Evolutionary conservation across 805 yeast genomes (phyloP), one percentile per base, ranked within the genome.

Genomic region (Saturnispora serradocipensis): DNA sequence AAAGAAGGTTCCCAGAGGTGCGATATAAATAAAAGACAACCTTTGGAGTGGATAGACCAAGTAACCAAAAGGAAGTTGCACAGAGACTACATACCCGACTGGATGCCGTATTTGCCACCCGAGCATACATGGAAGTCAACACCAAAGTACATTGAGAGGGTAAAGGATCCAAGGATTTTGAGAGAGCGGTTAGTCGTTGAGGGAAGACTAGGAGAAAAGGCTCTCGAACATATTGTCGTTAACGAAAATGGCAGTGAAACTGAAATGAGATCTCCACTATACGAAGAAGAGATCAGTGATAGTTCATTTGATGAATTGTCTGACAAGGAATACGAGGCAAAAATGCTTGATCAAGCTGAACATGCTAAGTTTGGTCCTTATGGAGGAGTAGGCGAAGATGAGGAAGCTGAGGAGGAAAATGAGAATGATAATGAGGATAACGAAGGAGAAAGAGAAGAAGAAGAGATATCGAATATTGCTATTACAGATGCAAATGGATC

Each of bases 41-140:
- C 32, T 5, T 24, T 34, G n/a, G 51, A 42, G 38, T 55, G 58
- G 58, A 49, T 51, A 9, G 58, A 55, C 46, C 44, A 51, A n/a
- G 24, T 55, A 15, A 34, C 52, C 36, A 44, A 44, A 39, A 46
- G 56, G 27, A 48, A 51, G n/a, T 47, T 46, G 65, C 36, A 69
- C 13, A 58, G 69, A 46, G 62, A 64, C 5, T 78, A 79, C 53
- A 74, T 87, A 7, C 95, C 95, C 0, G 62, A 69, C 5, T 89
- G 89, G 82, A 69, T 91, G 58, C 99, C 99, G 0, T 80, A 81
- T 11, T 73, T 91, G 28, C 99, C 99, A 1, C 96, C 98, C 0
- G 96, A 88, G 60, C 95, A 90, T 66, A 91, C 98, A 0, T 91
- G 85, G 64, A 81, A 80, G 65, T 77, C 82, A 51, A 86, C 96